Evolutionary conservation across 345 rosid species (phyloP), one percentile per base, ranked within the genome.

Genomic region (Crucihimalaya himalaica): DNA sequence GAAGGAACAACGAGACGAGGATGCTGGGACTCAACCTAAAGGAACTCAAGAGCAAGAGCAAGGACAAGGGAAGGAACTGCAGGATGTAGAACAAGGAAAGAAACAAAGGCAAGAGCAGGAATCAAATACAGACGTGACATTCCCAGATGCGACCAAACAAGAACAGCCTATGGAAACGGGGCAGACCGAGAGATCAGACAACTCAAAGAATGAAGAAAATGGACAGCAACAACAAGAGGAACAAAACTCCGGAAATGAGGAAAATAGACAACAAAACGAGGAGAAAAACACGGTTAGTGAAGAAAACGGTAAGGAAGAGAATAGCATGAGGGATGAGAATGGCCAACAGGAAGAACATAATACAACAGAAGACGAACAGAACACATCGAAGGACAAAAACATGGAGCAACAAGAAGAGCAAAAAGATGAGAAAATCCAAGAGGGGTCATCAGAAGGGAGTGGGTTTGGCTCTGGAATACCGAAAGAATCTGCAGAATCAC

Each of bases 401-500:
- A 13, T 25, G 12, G 76, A 63, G 66, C 72, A 72, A 71, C 80
- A 71, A 65, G 80, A 77, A 56, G 76, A 68, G 73, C 68, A 16
- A 27, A 55, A 58, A 21, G 74, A 78, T n/a, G 68, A 68, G 29
- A 64, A 39, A 7, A 68, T 1, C 57, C 79, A 75, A 13, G 78
- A 63, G 40, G 43, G 43, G 0, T 48, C 72, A 32, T 48, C 72
- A 32, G 66, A 53, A 59, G 37, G 66, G 15, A 61, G 52, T 27
- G 78, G 78, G 51, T 65, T 40, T 46, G 68, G 75, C 16, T 67
- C 89, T 1, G 94, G 84, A 50, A 95, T 92, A 63, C 97, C 97
- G 0, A 86, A 88, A 75, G 97, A 89, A 80, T 86, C 97, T 1
- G 79, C 67, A 8, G 96, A 91, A 74, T 89, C 96, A 11, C 86